Evolutionary conservation across 139 green algal species (phyloP).

Genomic region (Chlorella sp.): DNA sequence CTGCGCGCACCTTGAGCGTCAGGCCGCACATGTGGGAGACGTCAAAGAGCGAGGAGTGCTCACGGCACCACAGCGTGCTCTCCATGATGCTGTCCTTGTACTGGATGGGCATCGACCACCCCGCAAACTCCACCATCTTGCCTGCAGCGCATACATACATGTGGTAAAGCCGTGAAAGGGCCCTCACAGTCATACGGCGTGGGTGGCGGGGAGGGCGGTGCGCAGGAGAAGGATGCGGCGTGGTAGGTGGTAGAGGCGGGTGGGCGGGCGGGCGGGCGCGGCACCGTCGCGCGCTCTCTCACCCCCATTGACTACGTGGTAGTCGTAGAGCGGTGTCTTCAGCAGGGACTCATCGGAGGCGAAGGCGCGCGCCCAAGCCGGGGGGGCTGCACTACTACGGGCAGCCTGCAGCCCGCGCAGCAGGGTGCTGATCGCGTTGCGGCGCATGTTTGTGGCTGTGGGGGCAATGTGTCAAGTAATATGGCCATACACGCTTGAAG

Average conservation of each 20-base stretch:
- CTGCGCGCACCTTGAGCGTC: slow-evolving; percentile 85
- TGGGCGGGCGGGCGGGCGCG: too few relatives aligned
- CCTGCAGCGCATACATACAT: slow-evolving; percentile 48
- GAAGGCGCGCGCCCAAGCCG: slow-evolving; percentile 42
- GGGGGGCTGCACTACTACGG: slow-evolving; percentile 2
- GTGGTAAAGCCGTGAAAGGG: neutral
- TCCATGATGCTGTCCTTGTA: slow-evolving; percentile 99
- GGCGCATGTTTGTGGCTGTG: too few relatives aligned
- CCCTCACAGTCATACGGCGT: neutral
- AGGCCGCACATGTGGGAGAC: slow-evolving; percentile 98
- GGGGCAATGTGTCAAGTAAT: too few relatives aligned
- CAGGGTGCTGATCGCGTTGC: too few relatives aligned
- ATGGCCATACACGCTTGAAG: too few relatives aligned
- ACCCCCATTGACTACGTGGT: slow-evolving; percentile 86
- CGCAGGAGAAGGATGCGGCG: too few relatives aligned
- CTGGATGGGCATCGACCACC: slow-evolving; percentile 98
- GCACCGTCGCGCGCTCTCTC: slow-evolving; percentile 22
- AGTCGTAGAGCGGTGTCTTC: slow-evolving; percentile 92
- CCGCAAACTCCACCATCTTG: slow-evolving; percentile 98
- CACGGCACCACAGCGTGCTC: slow-evolving; percentile 84
- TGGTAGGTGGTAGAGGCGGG: too few relatives aligned
- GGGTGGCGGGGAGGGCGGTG: too few relatives aligned
- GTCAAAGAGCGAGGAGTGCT: slow-evolving; percentile 92
- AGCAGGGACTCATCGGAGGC: slow-evolving; percentile 69
- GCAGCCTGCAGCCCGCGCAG: too few relatives aligned